Evolutionary conservation across 768 basidiomycete species (phyloP).

Genomic region (Candolleomyces efflorescens): DNA sequence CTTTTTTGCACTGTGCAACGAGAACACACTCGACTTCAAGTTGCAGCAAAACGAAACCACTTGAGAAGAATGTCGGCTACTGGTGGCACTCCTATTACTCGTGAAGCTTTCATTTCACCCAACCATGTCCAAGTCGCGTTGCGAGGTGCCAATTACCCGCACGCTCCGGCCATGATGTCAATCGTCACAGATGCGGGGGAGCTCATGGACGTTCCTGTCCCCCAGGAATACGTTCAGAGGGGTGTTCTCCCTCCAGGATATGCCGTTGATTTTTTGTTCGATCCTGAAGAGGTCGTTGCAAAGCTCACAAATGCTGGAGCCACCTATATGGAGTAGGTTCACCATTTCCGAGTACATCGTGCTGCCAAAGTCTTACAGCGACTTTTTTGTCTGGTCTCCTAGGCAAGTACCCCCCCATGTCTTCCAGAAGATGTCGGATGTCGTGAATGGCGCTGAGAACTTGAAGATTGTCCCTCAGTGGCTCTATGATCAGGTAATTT

Average conservation of each 20-base stretch:
- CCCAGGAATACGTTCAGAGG: background rate
- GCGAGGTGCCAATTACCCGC: background rate
- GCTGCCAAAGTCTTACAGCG: background rate
- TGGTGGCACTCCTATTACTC: background rate
- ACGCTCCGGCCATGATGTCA: background rate
- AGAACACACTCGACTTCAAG: too few relatives aligned
- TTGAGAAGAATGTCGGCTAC: background rate
- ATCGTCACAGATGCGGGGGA: background rate
- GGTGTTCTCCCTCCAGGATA: background rate
- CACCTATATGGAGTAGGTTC: background rate
- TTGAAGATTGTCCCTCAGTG: constrained; percentile 3
- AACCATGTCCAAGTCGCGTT: background rate
- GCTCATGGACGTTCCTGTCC: background rate
- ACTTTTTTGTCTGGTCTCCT: background rate
- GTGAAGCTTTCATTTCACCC: background rate
- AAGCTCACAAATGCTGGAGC: background rate
- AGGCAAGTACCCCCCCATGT: background rate
- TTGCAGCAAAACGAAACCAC: too few relatives aligned
- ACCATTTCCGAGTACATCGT: too few relatives aligned
- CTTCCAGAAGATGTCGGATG: background rate
- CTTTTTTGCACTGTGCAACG: too few relatives aligned
- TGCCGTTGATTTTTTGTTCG: constrained; percentile 1
- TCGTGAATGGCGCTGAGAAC: background rate
- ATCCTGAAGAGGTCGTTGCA: background rate
- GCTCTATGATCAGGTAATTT: background rate